phyloP scores from a whole-genome alignment of 2,329 filamentous ascomycete species.

The Rhinocladiella mackenziei region DNA sequence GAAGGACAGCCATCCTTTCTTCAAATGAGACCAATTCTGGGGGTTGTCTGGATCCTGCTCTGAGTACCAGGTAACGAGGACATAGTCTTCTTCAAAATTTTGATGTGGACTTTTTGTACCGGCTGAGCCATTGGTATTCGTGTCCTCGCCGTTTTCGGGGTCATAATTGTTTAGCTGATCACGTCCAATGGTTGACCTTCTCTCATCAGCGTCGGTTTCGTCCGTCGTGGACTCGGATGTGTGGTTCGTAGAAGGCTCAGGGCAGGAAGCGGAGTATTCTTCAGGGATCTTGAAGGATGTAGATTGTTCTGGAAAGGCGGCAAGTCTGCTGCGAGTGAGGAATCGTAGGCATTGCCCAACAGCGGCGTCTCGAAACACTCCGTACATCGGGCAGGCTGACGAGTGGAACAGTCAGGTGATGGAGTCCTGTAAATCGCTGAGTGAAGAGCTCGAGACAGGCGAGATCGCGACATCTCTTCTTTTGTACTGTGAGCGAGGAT shows the following conservation, averaged over 20 bases:
- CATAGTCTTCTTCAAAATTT: conserved; percentile 31
- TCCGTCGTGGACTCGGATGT: too few relatives aligned
- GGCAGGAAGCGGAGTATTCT: too few relatives aligned
- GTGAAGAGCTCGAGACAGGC: too few relatives aligned
- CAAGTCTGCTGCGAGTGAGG: background rate
- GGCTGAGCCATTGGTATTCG: background rate
- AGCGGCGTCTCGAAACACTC: background rate
- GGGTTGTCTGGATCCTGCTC: conserved; percentile 55
- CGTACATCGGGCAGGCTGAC: too few relatives aligned
- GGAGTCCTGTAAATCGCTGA: too few relatives aligned
- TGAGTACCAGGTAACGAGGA: conserved; percentile 38
- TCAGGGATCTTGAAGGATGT: background rate
- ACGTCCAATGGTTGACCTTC: background rate
- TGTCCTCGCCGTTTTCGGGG: conserved; percentile 27
- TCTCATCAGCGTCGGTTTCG: too few relatives aligned
- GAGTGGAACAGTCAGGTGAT: too few relatives aligned
- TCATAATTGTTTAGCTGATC: background rate
- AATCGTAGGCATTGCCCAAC: background rate
- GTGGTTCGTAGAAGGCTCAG: too few relatives aligned
- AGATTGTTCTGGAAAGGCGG: background rate
- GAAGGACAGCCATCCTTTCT: conserved; percentile 28
- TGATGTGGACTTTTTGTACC: background rate
- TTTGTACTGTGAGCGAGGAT: too few relatives aligned
- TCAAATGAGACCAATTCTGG: conserved; percentile 33
- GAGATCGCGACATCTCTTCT: background rate